A percentile compares a stretch with the other conserved stretches of the same genome.
These are phyloP conservation scores for Raffaelea deltoideospora DNA, from an alignment of 2,329 filamentous ascomycete genomes.

Conservation along the genomic window DNA sequence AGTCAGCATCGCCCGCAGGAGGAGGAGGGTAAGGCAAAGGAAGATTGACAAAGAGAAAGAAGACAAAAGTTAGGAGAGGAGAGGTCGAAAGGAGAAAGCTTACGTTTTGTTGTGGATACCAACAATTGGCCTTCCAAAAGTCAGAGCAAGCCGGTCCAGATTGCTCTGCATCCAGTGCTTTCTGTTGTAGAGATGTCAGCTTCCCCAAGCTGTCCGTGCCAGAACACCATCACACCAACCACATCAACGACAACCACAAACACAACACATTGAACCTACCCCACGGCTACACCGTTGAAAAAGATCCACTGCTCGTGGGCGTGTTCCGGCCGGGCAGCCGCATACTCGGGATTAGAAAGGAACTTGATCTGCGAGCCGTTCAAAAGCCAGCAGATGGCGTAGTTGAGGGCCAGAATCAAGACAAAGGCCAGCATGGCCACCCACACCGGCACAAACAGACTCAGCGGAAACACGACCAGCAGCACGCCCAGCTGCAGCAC, in stretches of 20 bases:
- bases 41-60: too few relatives aligned
- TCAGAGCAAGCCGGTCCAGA: slow-evolving; percentile 54
- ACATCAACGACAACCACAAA: not conserved
- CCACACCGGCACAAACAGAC: slow-evolving; percentile 34
- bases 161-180: slow-evolving; percentile 56
- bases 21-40: too few relatives aligned
- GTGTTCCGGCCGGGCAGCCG: slow-evolving; percentile 31
- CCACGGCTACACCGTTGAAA: slow-evolving; percentile 55
- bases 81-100: not conserved
- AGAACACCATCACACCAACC: not conserved
- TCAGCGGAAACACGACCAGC: slow-evolving; percentile 39
- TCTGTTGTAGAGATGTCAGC: slow-evolving; percentile 19
- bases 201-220: too few relatives aligned
- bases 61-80: not conserved
- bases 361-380: slow-evolving; percentile 40
- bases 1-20: not conserved
- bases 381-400: slow-evolving; percentile 32
- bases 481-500: slow-evolving; percentile 47
- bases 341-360: slow-evolving; percentile 36
- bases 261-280: slow-evolving; percentile 23
- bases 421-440: slow-evolving; percentile 22
- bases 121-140: slow-evolving; percentile 54
- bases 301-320: slow-evolving; percentile 64
- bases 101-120: slow-evolving; percentile 64
- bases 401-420: slow-evolving; percentile 34